Evolutionary conservation across 495 filamentous ascomycete species (phyloP), one percentile per base, ranked within the genome.

Genomic region (Endocarpon pusillum): DNA sequence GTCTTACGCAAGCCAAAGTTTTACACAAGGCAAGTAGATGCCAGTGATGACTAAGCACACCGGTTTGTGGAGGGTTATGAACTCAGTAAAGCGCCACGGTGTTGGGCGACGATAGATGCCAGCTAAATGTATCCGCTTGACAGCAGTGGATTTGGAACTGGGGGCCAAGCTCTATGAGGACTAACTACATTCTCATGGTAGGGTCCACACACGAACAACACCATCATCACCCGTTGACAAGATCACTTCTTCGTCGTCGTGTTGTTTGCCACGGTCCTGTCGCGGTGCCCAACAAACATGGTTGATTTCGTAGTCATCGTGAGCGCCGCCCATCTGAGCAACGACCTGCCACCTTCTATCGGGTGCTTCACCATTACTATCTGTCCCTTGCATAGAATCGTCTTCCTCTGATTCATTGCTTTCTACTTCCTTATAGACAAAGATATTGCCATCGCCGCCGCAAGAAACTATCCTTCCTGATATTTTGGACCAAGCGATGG

Each of bases 221-320:
- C 82, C 82, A 54, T 91, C 82, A 46, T 91, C 82, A 3, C 79
- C 82, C 2, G 79, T 82, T 6, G 75, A 77, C 9, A 87, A 60
- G 32, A 91, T 53, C 42, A 86, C 69, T 53, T 89, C 82, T 41
- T 86, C 75, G 4, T 62, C 61, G 11, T 61, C 58, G 4, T 54
- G 52, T 34, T 44, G 58, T 31, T 48, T 52, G 26, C 61, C 59
- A 6, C 42, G 43, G n/a, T 11, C 3, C 24, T 38, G 16, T 7
- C 31, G 22, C 17, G 15, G n/a, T 21, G 66, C 57, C 87, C 89
- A 96, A 5, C 69, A 69, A 20, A 84, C 70, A 50, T 92, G 80
- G 40, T 97, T 97, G 42, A 96, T 62, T 53, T 97, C 89, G 49
- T 83, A 94, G 3, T 89, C 79, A 0, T 78, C 85, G 52, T 97